phyloP scores from a whole-genome alignment of 768 basidiomycete species.

The Galerina sulciceps region DNA sequence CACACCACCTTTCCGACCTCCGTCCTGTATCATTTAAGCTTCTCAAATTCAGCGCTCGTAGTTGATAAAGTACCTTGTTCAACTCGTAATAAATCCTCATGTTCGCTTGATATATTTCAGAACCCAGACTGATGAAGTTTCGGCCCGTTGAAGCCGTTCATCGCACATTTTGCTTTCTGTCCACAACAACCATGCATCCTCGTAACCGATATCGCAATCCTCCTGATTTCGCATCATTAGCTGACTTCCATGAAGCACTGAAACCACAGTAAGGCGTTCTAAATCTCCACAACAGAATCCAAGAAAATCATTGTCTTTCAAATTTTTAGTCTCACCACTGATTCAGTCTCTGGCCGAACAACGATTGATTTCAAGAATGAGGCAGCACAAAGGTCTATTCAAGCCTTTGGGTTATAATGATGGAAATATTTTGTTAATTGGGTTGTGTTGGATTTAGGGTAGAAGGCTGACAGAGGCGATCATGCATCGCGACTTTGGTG shows the following conservation, averaged over 20 bases:
- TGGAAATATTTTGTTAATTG: background rate
- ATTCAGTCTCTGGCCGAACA: slow-evolving; percentile 26
- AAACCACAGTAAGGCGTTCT: slow-evolving; percentile 49
- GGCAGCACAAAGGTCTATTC: slow-evolving; percentile 54
- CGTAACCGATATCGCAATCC: slow-evolving; percentile 40
- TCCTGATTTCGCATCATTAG: slow-evolving; percentile 63
- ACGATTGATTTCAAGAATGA: slow-evolving; percentile 80
- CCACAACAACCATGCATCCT: slow-evolving; percentile 35
- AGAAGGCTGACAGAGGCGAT: slow-evolving; percentile 84
- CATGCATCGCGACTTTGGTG: slow-evolving; percentile 71
- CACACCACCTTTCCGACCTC: too few relatives aligned
- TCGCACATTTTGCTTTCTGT: too few relatives aligned
- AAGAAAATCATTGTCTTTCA: background rate
- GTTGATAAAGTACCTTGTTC: too few relatives aligned
- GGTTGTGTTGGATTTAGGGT: slow-evolving; percentile 14
- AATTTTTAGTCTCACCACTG: slow-evolving; percentile 6
- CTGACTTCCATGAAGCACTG: slow-evolving; percentile 57
- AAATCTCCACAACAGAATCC: background rate
- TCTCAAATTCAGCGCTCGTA: too few relatives aligned
- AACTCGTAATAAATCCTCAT: too few relatives aligned
- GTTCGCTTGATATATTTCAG: too few relatives aligned
- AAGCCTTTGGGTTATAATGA: background rate
- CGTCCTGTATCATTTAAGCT: too few relatives aligned
- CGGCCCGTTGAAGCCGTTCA: too few relatives aligned
- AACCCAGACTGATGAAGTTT: too few relatives aligned